Conservation (phyloP, 306 rosid genomes). For the Castanospermum australe region DNA sequence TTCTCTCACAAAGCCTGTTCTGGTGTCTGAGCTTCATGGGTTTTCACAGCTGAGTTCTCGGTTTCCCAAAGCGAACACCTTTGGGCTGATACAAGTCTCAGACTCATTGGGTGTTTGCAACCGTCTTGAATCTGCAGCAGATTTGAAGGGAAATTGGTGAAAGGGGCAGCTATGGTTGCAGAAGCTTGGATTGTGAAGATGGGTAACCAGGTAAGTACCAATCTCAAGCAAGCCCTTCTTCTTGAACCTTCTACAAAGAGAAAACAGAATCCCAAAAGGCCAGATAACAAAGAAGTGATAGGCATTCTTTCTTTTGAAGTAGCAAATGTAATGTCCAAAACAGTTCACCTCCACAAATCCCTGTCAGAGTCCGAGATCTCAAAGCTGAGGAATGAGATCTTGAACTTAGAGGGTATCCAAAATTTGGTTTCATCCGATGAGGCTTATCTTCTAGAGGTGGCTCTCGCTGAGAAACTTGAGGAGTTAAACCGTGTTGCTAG, state of each 20-base stretch:
- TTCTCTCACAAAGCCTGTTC: neutral
- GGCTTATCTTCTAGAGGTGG: conserved; percentile 76
- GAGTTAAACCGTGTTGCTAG: conserved; percentile 79
- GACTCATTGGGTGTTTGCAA: neutral
- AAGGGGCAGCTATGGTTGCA: conserved; percentile 73
- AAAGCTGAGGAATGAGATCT: conserved; percentile 81
- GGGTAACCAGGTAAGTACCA: conserved; percentile 89
- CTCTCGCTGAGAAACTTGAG: conserved; percentile 80
- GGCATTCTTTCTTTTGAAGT: conserved; percentile 97
- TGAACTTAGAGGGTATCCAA: conserved; percentile 64
- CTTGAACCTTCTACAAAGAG: conserved; percentile 59
- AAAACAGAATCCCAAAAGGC: conserved; percentile 35
- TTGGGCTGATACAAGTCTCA: neutral
- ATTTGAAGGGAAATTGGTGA: conserved; percentile 27
- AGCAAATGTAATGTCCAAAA: conserved; percentile 88
- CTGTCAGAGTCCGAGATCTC: conserved; percentile 73
- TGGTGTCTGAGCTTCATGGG: neutral
- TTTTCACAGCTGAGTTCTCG: neutral
- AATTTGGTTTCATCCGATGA: conserved; percentile 76
- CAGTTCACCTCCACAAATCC: conserved; percentile 72
- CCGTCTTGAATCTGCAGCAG: neutral
- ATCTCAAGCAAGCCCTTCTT: conserved; percentile 81
- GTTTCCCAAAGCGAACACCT: neutral
- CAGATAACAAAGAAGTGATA: conserved; percentile 38
- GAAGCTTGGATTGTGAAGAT: conserved; percentile 95